A percentile compares a stretch with the other conserved stretches of the same genome.
These are phyloP conservation scores for Pistacia vera DNA, from an alignment of 345 rosid genomes.

Conservation along the genomic window DNA sequence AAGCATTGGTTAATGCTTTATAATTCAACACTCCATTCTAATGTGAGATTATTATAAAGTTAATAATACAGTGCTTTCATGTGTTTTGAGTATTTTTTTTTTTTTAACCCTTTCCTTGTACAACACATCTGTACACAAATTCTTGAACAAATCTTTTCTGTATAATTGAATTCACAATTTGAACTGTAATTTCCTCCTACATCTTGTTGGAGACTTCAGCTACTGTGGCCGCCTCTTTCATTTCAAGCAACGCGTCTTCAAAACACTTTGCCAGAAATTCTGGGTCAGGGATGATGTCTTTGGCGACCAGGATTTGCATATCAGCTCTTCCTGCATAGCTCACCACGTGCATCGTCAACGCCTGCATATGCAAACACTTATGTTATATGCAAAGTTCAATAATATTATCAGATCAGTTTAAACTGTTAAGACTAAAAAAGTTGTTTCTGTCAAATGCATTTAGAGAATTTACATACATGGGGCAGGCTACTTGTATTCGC, in stretches of 20 bases:
- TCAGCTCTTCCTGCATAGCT: conserved; percentile 67
- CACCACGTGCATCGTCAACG: conserved; percentile 68
- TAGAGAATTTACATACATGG: conserved; percentile 31
- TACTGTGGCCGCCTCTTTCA: conserved; percentile 55
- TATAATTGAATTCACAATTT: not conserved
- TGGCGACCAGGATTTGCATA: conserved; percentile 63
- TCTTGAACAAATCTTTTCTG: not conserved
- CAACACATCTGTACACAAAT: not conserved
- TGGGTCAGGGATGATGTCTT: conserved; percentile 67
- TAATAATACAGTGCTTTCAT: too few relatives aligned
- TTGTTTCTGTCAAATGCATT: too few relatives aligned
- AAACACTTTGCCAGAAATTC: conserved; percentile 62
- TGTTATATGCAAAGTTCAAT: not conserved
- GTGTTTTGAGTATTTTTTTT: not conserved
- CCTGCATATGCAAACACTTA: conserved; percentile 28
- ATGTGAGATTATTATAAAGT: too few relatives aligned
- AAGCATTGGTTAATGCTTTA: too few relatives aligned
- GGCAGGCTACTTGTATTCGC: conserved; percentile 44
- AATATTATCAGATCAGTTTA: too few relatives aligned
- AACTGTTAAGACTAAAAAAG: too few relatives aligned
- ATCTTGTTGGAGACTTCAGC: conserved; percentile 15
- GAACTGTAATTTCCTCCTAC: not conserved
- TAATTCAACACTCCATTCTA: too few relatives aligned
- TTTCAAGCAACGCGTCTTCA: conserved; percentile 52
- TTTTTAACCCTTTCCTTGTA: not conserved